phyloP scores from a whole-genome alignment of 768 basidiomycete genomes.

The Hypholoma sublateritium region DNA sequence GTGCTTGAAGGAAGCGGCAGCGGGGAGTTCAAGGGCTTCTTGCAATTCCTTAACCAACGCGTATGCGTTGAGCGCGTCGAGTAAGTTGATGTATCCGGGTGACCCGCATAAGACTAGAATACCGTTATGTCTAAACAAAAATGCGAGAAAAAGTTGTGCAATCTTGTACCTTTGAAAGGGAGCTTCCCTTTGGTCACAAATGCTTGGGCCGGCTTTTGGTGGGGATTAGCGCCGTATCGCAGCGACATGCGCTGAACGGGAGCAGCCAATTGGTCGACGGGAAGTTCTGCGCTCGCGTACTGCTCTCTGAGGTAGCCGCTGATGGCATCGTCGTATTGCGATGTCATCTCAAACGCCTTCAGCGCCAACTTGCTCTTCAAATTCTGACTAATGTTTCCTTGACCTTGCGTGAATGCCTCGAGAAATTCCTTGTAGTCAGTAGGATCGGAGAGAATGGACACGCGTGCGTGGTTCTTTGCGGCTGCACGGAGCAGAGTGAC shows the following conservation, averaged over 20 bases:
- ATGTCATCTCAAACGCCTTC: conserved; percentile 97
- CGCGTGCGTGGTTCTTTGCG: conserved; percentile 96
- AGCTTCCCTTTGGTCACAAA: conserved; percentile 86
- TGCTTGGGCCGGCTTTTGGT: conserved; percentile 98
- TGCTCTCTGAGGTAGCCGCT: conserved; percentile 95
- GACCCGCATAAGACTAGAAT: conserved; percentile 81
- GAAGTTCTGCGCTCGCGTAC: conserved; percentile 81
- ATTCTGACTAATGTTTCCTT: conserved; percentile 72
- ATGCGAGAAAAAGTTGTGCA: neutral
- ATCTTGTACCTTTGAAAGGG: conserved; percentile 82
- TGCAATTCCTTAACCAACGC: conserved; percentile 94
- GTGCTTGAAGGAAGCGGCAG: conserved; percentile 99
- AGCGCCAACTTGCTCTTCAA: conserved; percentile 82
- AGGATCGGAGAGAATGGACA: conserved; percentile 87
- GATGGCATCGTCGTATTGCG: conserved; percentile 93
- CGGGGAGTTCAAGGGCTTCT: conserved; percentile 83
- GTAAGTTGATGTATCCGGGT: conserved; percentile 97
- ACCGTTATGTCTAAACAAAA: neutral
- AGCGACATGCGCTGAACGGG: conserved; percentile 82
- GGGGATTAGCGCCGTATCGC: conserved; percentile 96
- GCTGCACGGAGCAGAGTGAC: conserved; percentile 97
- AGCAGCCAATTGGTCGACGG: conserved; percentile 59
- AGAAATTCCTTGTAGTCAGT: conserved; percentile 85
- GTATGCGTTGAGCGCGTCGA: conserved; percentile 97
- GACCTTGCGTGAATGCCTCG: conserved; percentile 67